A percentile compares a stretch with the other conserved stretches of the same genome.
Evolutionary conservation across 441 rosid genomes (phyloP).

Genomic region (Metrosideros polymorpha): DNA sequence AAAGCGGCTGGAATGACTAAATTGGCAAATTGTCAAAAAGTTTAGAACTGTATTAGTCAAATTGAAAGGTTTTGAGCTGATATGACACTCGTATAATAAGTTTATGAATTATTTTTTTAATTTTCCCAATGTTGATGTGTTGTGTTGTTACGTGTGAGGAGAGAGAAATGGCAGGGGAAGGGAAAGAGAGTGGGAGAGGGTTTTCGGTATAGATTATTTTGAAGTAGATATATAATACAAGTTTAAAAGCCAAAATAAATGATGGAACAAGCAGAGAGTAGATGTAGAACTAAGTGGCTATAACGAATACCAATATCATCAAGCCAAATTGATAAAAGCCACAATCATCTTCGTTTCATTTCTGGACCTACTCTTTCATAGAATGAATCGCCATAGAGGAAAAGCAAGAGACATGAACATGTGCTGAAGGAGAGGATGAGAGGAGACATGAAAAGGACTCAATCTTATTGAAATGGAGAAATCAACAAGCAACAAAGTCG

Average conservation of each 20-base stretch:
- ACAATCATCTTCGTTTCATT: neutral
- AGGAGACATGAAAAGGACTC: neutral
- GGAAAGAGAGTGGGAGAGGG: too few species aligned
- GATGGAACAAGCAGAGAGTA: neutral
- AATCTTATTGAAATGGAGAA: neutral
- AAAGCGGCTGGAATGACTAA: too few species aligned
- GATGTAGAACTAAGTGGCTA: neutral
- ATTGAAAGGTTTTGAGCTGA: too few species aligned
- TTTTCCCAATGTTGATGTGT: neutral
- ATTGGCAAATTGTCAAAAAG: neutral
- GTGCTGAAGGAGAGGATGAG: neutral
- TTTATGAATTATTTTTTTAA: too few species aligned
- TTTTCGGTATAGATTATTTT: too few species aligned
- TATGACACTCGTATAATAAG: too few species aligned
- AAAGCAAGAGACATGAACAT: neutral
- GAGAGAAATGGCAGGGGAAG: too few species aligned
- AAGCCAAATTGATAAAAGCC: neutral
- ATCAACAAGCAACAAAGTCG: neutral
- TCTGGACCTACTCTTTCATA: neutral
- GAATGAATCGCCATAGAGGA: neutral
- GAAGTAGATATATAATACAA: too few species aligned
- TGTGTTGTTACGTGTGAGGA: neutral
- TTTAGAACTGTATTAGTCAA: neutral
- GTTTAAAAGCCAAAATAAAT: too few species aligned
- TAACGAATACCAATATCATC: neutral